These are phyloP conservation scores for Mucor plumbeus DNA, from an alignment of 371 early-diverging fungal genomes.

Conservation along the genomic window DNA sequence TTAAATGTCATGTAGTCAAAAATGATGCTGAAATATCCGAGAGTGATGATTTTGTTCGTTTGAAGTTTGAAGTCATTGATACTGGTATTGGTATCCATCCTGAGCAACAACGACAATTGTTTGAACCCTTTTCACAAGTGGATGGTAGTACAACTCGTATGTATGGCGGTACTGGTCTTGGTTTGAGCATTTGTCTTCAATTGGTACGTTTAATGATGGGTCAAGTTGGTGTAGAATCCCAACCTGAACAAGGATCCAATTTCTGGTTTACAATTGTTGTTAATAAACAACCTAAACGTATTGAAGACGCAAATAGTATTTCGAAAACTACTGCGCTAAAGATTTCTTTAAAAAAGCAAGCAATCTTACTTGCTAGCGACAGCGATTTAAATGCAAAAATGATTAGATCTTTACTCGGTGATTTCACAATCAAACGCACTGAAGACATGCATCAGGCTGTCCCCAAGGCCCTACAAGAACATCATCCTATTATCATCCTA, in stretches of 20 bases:
- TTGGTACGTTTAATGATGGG: slow-evolving; percentile 66
- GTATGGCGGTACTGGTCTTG: slow-evolving; percentile 73
- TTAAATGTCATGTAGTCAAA: slow-evolving; percentile 43
- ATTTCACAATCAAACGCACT: slow-evolving; percentile 37
- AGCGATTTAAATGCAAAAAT: slow-evolving; percentile 47
- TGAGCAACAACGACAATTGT: slow-evolving; percentile 57
- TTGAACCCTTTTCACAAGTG: slow-evolving; percentile 69
- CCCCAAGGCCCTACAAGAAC: slow-evolving; percentile 45
- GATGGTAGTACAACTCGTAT: slow-evolving; percentile 61
- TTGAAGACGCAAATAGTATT: slow-evolving; percentile 11
- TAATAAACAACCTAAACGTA: slow-evolving; percentile 28
- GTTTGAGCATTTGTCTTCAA: slow-evolving; percentile 63
- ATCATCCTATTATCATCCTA: slow-evolving; percentile 42
- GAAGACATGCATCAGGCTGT: slow-evolving; percentile 47
- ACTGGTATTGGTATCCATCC: slow-evolving; percentile 67
- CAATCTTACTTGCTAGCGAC: slow-evolving; percentile 43
- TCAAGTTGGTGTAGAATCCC: slow-evolving; percentile 54
- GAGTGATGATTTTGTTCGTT: slow-evolving; percentile 24
- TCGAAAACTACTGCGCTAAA: slow-evolving; percentile 18
- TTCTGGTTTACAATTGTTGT: slow-evolving; percentile 61
- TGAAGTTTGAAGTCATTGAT: slow-evolving; percentile 62
- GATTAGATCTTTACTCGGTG: slow-evolving; percentile 40
- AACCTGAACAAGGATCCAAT: slow-evolving; percentile 59
- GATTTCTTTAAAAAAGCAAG: slow-evolving; percentile 27
- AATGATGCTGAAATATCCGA: slow-evolving; percentile 15